A percentile compares a stretch with the other conserved stretches of the same genome.
These are phyloP conservation scores for Yarrowia porcina DNA, from an alignment of 805 yeast genomes.

Conservation along the genomic window DNA sequence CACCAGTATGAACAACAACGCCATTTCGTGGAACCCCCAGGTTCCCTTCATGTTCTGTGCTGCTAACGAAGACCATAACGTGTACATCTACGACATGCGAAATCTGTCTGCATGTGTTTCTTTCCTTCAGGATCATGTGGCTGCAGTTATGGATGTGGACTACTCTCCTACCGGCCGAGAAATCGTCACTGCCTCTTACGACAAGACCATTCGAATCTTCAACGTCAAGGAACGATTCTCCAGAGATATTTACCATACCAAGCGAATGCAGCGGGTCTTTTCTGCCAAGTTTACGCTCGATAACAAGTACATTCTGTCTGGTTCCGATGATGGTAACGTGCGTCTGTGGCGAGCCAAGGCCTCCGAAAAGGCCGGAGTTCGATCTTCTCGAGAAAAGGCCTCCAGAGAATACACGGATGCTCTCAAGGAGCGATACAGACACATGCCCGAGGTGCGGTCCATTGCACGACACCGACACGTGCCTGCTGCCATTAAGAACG, in stretches of 20 bases:
- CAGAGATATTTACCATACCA: slow-evolving; percentile 92
- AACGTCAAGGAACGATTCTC: slow-evolving; percentile 81
- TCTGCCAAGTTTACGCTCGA: slow-evolving; percentile 84
- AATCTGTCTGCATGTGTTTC: slow-evolving; percentile 76
- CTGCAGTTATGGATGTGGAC: slow-evolving; percentile 92
- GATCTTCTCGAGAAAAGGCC: slow-evolving; percentile 73
- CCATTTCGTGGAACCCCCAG: slow-evolving; percentile 95
- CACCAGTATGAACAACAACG: slow-evolving; percentile 76
- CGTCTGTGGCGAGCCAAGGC: slow-evolving; percentile 91
- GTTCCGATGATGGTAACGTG: slow-evolving; percentile 95
- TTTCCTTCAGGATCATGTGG: slow-evolving; percentile 90
- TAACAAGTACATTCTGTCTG: slow-evolving; percentile 78
- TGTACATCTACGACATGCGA: slow-evolving; percentile 95
- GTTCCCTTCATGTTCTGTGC: slow-evolving; percentile 92
- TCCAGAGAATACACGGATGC: slow-evolving; percentile 81
- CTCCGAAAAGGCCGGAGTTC: slow-evolving; percentile 75
- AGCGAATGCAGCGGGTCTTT: slow-evolving; percentile 95
- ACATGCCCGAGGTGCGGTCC: slow-evolving; percentile 93
- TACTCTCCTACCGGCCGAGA: slow-evolving; percentile 97
- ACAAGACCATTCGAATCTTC: slow-evolving; percentile 82
- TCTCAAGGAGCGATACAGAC: slow-evolving; percentile 84
- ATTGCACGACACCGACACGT: slow-evolving; percentile 90
- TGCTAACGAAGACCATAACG: slow-evolving; percentile 92
- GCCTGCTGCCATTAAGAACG: slow-evolving; percentile 83
- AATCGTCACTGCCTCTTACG: slow-evolving; percentile 91